Evolutionary conservation across 1,139 yeast species (phyloP).

Genomic region (Casaregolazyma suthepensis): DNA sequence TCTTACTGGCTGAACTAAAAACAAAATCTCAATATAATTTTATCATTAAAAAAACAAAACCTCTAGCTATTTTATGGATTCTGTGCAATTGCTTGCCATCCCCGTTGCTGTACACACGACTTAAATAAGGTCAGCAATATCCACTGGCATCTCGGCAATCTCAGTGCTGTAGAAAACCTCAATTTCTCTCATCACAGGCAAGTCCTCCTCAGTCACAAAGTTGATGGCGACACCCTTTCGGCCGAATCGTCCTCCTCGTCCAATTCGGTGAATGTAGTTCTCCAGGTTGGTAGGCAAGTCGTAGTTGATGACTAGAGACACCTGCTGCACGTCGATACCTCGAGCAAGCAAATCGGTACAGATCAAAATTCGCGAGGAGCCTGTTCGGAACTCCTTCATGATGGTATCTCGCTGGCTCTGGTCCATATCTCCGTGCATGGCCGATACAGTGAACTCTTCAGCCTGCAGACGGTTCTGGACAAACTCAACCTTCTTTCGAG

Average conservation of each 20-base stretch:
- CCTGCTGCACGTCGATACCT: conserved; percentile 99
- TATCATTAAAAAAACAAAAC: background rate
- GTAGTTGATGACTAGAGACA: conserved; percentile 94
- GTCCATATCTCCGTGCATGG: conserved; percentile 96
- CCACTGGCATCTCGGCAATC: conserved; percentile 97
- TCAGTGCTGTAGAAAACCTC: conserved; percentile 98
- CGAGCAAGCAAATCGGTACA: conserved; percentile 98
- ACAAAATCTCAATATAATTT: background rate
- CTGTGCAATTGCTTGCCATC: background rate
- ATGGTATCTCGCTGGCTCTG: conserved; percentile 97
- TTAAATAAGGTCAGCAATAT: conserved; percentile 41
- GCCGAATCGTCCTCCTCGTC: conserved; percentile 99
- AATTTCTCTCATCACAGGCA: conserved; percentile 91
- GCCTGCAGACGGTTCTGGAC: conserved; percentile 82
- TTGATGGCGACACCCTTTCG: conserved; percentile 99
- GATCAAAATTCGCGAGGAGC: conserved; percentile 94
- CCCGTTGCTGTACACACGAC: background rate
- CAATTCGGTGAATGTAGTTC: conserved; percentile 98
- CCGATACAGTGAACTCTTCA: conserved; percentile 89
- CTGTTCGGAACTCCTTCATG: conserved; percentile 98
- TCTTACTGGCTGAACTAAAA: background rate
- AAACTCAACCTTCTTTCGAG: conserved; percentile 94
- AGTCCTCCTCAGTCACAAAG: conserved; percentile 88
- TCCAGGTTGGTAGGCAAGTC: conserved; percentile 97
- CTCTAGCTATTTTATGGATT: background rate